Evolutionary conservation across 306 rosid species (phyloP).

Genomic region (Dicorynia guianensis): DNA sequence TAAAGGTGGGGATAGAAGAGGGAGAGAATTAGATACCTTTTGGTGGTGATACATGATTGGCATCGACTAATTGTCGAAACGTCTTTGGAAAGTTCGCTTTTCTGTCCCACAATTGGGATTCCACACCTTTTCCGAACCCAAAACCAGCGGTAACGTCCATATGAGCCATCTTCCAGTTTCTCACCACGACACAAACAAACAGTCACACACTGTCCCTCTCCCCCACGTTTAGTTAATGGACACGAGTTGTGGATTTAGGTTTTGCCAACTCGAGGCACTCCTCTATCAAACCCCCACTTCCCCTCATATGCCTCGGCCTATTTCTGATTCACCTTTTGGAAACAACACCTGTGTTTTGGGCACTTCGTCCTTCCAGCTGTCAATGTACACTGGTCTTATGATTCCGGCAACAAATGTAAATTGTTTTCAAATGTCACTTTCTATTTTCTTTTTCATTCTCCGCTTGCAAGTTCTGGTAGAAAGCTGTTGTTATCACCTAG

Average conservation of each 20-base stretch:
- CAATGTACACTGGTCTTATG: constrained; percentile 22
- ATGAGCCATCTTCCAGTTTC: constrained; percentile 21
- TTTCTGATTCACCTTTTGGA: constrained; percentile 42
- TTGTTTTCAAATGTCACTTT: constrained; percentile 29
- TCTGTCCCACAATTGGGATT: constrained; percentile 56
- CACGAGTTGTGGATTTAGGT: constrained; percentile 42
- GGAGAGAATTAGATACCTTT: constrained; percentile 50
- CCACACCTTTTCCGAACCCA: constrained; percentile 51
- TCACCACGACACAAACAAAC: constrained; percentile 18
- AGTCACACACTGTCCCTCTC: constrained; percentile 23
- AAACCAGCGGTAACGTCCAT: constrained; percentile 26
- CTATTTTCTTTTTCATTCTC: constrained; percentile 24
- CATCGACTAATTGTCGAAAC: constrained; percentile 92
- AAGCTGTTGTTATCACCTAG: constrained; percentile 21
- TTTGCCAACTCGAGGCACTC: constrained; percentile 45
- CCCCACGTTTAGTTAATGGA: constrained; percentile 33
- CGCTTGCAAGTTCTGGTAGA: not conserved
- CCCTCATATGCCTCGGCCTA: not conserved
- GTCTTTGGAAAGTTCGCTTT: constrained; percentile 80
- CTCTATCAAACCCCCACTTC: constrained; percentile 32
- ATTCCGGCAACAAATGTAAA: constrained; percentile 4
- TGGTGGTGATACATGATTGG: constrained; percentile 81
- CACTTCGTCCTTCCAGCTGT: constrained; percentile 32
- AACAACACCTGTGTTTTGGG: constrained; percentile 35
- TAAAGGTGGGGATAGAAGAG: constrained; percentile 16